Evolutionary conservation across 805 yeast genomes (phyloP).

Genomic region (Schwanniomyces vanrijiae): DNA sequence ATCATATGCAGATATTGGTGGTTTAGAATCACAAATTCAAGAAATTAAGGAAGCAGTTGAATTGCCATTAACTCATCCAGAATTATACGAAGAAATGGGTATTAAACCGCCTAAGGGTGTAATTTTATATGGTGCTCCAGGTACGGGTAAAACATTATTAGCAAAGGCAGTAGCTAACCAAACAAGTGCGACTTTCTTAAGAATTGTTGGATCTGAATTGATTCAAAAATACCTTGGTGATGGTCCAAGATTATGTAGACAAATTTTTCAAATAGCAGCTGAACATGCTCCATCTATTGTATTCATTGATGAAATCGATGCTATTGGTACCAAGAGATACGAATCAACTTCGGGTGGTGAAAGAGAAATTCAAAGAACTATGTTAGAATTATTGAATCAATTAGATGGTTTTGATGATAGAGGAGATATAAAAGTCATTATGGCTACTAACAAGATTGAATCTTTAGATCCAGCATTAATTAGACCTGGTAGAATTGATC

Average conservation of each 20-base stretch:
- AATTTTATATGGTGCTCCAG: slow-evolving; percentile 95
- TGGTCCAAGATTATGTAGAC: slow-evolving; percentile 93
- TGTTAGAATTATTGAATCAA: slow-evolving; percentile 93
- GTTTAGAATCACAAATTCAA: slow-evolving; percentile 92
- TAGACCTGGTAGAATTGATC: slow-evolving; percentile 96
- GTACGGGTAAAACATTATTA: slow-evolving; percentile 92
- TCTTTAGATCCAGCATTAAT: slow-evolving; percentile 92
- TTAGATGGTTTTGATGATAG: slow-evolving; percentile 96
- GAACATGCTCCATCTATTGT: slow-evolving; percentile 98
- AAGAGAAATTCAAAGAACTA: slow-evolving; percentile 95
- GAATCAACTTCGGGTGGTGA: slow-evolving; percentile 98
- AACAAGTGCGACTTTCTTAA: slow-evolving; percentile 91
- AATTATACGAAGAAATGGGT: slow-evolving; percentile 97
- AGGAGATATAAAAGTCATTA: slow-evolving; percentile 94
- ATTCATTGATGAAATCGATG: slow-evolving; percentile 97
- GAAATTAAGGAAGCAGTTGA: slow-evolving; percentile 98
- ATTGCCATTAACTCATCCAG: slow-evolving; percentile 94
- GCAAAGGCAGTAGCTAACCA: slow-evolving; percentile 99
- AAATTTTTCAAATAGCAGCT: slow-evolving; percentile 92
- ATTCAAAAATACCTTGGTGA: slow-evolving; percentile 97
- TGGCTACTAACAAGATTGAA: slow-evolving; percentile 97
- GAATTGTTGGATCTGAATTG: slow-evolving; percentile 96
- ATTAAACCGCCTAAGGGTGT: slow-evolving; percentile 98
- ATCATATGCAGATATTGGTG: slow-evolving; percentile 96
- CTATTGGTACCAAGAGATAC: slow-evolving; percentile 97